phyloP scores from a whole-genome alignment of 176 grass and related monocot species.

The Eragrostis nindensis region DNA sequence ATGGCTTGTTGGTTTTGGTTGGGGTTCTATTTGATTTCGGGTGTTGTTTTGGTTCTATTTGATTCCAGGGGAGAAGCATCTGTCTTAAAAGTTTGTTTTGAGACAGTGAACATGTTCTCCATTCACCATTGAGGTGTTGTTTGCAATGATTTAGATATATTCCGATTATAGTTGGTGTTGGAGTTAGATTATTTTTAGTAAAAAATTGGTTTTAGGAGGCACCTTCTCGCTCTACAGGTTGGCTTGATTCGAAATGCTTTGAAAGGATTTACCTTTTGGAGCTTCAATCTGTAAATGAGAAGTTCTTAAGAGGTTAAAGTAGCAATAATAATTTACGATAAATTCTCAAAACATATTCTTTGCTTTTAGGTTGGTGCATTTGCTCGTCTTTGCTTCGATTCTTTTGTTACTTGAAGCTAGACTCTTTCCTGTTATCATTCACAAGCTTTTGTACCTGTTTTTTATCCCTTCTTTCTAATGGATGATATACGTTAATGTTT shows the following conservation, averaged over 20 bases:
- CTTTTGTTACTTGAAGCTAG: slow-evolving; percentile 34
- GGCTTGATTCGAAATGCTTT: slow-evolving; percentile 35
- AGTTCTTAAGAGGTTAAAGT: slow-evolving; percentile 36
- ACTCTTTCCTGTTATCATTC: slow-evolving; percentile 36
- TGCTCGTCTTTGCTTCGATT: slow-evolving; percentile 25
- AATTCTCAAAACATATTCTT: slow-evolving; percentile 12
- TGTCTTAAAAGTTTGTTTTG: neutral
- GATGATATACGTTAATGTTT: slow-evolving; percentile 23
- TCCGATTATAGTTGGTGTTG: neutral
- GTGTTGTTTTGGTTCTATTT: slow-evolving; percentile 1
- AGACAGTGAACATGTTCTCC: neutral
- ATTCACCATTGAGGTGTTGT: neutral
- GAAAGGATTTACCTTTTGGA: neutral
- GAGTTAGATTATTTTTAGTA: slow-evolving; percentile 17
- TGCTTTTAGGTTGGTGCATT: slow-evolving; percentile 13
- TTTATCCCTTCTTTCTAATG: slow-evolving; percentile 34
- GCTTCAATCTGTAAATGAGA: slow-evolving; percentile 22
- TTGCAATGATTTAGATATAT: slow-evolving; percentile 15
- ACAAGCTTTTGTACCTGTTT: slow-evolving; percentile 40
- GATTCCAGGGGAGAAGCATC: neutral
- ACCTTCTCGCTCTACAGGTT: neutral
- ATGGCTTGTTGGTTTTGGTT: slow-evolving; percentile 37
- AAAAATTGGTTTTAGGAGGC: neutral
- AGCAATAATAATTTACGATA: neutral
- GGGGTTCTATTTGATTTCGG: slow-evolving; percentile 27